Evolutionary conservation across 345 rosid genomes (phyloP).

Genomic region (Syzygium aqueum): DNA sequence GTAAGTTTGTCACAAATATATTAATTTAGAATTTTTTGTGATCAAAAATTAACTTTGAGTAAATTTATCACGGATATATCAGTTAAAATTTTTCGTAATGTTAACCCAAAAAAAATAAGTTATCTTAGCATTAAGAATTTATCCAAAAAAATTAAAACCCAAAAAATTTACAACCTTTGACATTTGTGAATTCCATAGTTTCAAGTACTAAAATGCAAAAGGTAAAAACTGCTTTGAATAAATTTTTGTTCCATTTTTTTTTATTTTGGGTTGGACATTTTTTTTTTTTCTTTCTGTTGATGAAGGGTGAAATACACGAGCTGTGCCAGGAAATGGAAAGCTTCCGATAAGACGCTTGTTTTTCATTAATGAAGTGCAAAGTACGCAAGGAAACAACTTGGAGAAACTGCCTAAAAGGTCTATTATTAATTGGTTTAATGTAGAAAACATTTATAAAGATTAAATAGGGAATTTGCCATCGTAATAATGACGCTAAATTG

Average conservation of each 20-base stretch:
- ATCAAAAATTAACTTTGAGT: too few species aligned
- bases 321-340: neutral
- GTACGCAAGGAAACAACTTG: neutral
- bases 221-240: neutral
- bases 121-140: neutral
- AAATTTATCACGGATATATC: too few species aligned
- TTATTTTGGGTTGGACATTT: neutral
- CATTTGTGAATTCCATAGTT: neutral
- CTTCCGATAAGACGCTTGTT: neutral
- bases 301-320: neutral
- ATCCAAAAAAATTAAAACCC: neutral
- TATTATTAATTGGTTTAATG: neutral
- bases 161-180: neutral
- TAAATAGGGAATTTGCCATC: neutral
- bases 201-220: neutral
- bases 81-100: too few species aligned
- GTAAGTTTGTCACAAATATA: too few species aligned
- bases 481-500: neutral
- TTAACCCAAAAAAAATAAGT: too few species aligned
- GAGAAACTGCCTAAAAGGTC: neutral
- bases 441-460: neutral
- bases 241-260: neutral
- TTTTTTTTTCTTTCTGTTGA: neutral
- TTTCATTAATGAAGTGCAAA: neutral
- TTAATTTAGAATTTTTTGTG: too few species aligned